Base-by-base conservation (phyloP, 768 basidiomycete species). In the Agaricus bisporus region DNA sequence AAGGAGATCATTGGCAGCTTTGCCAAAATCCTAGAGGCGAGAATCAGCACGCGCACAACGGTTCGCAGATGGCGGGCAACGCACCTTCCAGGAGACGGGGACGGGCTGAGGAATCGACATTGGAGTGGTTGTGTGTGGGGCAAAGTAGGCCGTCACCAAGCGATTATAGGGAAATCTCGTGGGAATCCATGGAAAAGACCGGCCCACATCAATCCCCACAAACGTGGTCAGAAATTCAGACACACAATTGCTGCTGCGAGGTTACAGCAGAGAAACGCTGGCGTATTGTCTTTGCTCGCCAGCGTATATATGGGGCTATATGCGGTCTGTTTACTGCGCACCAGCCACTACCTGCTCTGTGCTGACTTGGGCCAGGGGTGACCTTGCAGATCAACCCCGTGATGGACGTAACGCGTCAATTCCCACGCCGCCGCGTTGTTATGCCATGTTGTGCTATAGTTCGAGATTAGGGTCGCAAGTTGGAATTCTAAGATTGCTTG, bases 71-170 rank as follows among this genome's bases (percentile, higher is more conserved):
- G 26, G 14, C 49, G 46, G 36, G 35, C n/a, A 4, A 68, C 71
- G 35, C 60, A 87, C 93, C 85, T 95, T 95, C 93, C 93, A 97
- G 66, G 91, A 93, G 55, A 93, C 94, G 70, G 93, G 94, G 63
- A 97, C 94, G 58, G 94, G 91, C 66, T 95, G 94, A 69, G 94
- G 91, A 64, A 92, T 79, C 69, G 91, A 89, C 91, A 92, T 93
- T 49, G 46, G 48, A 57, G 59, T 57, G 52, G 59, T 59, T 55
- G 49, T 58, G 29, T 35, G 58, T 37, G 49, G 48, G 48, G 57
- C 52, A 56, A 22, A 54, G 54, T 56, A 49, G 47, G 35, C 12
- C 28, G 41, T 20, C 32, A 32, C 32, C 32, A 32, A 37, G 28
- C 32, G 22, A 52, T 58, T 57, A 60, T 55, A 58, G 56, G 56